Evolutionary conservation across 306 rosid species (phyloP), one percentile per base, ranked within the genome.

Genomic region (Rosa lucieae): DNA sequence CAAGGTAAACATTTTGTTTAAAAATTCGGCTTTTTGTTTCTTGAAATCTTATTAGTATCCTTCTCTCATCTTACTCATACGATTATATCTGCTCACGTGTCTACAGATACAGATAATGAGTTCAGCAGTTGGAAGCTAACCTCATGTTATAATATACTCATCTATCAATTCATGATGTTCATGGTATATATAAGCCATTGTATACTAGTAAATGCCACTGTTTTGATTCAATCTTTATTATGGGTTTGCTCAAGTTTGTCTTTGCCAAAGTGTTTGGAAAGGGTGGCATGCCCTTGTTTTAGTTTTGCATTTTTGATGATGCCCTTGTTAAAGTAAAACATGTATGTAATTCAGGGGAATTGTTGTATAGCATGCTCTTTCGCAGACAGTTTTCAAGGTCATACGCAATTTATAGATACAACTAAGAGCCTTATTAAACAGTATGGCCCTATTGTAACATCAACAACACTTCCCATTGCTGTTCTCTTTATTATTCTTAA

Each of bases 1-100:
- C 71, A 87, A 92, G 99, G 99, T 95, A 90, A 35, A 53, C 52
- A 71, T 35, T 47, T 72, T 40, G 1, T 39, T 26, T 58, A 10
- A 68, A 15, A 49, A 49, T 39, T 53, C 11, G 17, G 10, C 23
- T 21, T 29, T 13, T 48, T 44, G 52, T 39, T 39, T 59, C 43
- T 40, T 52, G 46, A 35, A 42, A 8, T 44, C 35, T 47, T 66
- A 7, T 7, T 32, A 42, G 8, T 18, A 51, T 77, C 23, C 58
- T 11, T 23, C 7, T 58, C 49, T 37, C 32, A 10, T 11, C 23
- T n/a, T 5, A 23, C 52, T 48, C 12, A 51, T 48, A 0, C 44
- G 4, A 3, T 46, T 56, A 35, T 39, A 17, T 35, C 20, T 79
- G 13, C 20, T 43, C 56, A 5, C 37, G 39, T 71, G 21, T 48